A percentile compares a stretch with the other conserved stretches of the same genome.
phyloP scores from a whole-genome alignment of 257 asterid species.

The Solanum boliviense region DNA sequence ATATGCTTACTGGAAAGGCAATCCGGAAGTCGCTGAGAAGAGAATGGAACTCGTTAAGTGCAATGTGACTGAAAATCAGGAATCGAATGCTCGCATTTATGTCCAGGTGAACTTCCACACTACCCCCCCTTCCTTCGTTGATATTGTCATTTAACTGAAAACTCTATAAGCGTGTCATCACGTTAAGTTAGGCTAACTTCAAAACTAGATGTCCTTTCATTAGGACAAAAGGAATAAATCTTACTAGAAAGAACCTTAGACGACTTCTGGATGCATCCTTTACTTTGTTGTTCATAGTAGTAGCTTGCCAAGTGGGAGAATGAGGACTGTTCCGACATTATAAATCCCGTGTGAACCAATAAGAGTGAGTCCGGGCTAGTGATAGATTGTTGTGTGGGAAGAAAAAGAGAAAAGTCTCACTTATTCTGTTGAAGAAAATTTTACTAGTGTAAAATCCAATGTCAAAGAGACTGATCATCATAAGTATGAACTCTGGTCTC shows the following conservation, averaged over 20 bases:
- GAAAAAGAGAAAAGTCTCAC: not conserved
- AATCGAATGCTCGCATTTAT: slow-evolving; percentile 18
- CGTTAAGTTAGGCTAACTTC: not conserved
- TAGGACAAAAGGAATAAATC: not conserved
- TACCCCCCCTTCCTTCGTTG: not conserved
- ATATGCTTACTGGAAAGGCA: slow-evolving; percentile 28
- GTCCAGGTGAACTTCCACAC: not conserved
- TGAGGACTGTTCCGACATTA: not conserved
- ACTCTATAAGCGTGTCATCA: not conserved
- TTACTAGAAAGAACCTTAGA: not conserved
- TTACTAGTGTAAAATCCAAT: not conserved
- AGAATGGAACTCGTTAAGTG: slow-evolving; percentile 19
- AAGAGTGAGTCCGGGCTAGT: not conserved
- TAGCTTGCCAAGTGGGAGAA: not conserved
- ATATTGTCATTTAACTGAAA: not conserved
- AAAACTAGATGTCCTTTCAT: not conserved
- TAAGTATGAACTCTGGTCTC: not conserved
- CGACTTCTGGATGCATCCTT: not conserved
- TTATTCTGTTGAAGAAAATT: not conserved
- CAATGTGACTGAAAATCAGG: slow-evolving; percentile 13
- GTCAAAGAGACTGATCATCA: not conserved
- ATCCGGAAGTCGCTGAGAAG: slow-evolving; percentile 15
- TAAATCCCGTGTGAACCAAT: not conserved
- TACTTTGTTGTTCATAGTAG: not conserved
- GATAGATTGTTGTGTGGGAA: not conserved